Percentiles rank a stretch among this genome's conserved stretches.
Evolutionary conservation across 805 yeast genomes (phyloP).

Genomic region (Wickerhamomyces alni): DNA sequence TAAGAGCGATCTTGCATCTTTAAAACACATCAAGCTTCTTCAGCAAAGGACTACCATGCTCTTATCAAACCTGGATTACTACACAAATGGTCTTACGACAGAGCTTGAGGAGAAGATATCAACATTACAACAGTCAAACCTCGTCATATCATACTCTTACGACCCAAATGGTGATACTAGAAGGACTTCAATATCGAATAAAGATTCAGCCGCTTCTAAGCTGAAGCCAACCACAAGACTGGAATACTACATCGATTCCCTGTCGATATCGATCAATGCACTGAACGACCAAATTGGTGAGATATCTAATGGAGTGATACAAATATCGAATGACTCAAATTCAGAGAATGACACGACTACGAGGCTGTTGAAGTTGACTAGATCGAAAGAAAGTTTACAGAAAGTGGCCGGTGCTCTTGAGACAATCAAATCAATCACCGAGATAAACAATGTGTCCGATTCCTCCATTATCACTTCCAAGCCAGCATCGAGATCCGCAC

Average conservation of each 20-base stretch:
- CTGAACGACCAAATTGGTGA: constrained; percentile 41
- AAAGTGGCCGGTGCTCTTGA: constrained; percentile 42
- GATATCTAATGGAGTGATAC: constrained; percentile 11
- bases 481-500: constrained; percentile 10
- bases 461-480: background rate
- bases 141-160: constrained; percentile 39
- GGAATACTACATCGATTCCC: constrained; percentile 59
- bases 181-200: constrained; percentile 3
- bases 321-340: constrained; percentile 25
- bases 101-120: constrained; percentile 47
- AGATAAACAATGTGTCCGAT: constrained; percentile 18
- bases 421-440: constrained; percentile 34
- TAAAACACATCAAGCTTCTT: constrained; percentile 31
- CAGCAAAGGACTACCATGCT: constrained; percentile 45
- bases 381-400: constrained; percentile 38
- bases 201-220: constrained; percentile 10
- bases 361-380: constrained; percentile 38
- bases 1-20: constrained; percentile 9
- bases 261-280: constrained; percentile 52
- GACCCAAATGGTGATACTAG: constrained; percentile 9
- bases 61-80: constrained; percentile 54
- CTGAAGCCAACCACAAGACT: constrained; percentile 46
- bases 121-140: constrained; percentile 43
- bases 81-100: constrained; percentile 50
- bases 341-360: constrained; percentile 22